phyloP scores from a whole-genome alignment of 371 early-diverging fungal genomes.

The Actinomortierella wolfii region DNA sequence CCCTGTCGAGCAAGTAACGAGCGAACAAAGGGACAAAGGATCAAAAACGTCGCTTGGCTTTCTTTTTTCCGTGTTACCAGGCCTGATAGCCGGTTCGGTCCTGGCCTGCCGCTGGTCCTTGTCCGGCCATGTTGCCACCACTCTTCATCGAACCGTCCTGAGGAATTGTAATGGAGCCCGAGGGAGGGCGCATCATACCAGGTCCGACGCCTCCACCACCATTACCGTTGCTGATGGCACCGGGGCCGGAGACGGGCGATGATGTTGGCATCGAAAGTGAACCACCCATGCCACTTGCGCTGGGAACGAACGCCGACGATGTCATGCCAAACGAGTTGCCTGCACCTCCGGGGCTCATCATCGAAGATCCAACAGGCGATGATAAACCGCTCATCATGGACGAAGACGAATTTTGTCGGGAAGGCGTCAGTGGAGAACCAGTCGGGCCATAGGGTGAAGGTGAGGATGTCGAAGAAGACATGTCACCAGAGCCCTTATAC shows the following conservation, averaged over 20 bases:
- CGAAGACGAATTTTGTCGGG: constrained; percentile 16
- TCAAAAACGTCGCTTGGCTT: background rate
- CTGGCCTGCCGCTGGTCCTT: too few relatives aligned
- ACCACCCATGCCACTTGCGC: constrained; percentile 8
- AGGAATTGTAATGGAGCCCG: constrained; percentile 16
- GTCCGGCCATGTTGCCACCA: too few relatives aligned
- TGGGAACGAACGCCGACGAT: constrained; percentile 19
- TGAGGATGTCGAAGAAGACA: too few relatives aligned
- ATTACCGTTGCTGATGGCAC: background rate
- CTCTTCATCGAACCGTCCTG: constrained; percentile 27
- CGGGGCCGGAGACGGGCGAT: background rate
- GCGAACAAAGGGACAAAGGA: background rate
- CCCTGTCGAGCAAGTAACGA: background rate
- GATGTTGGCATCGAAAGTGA: constrained; percentile 4
- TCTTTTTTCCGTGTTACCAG: background rate
- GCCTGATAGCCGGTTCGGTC: background rate
- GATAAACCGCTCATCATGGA: constrained; percentile 40
- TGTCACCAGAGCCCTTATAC: constrained; percentile 13
- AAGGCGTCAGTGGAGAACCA: constrained; percentile 10
- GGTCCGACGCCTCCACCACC: background rate
- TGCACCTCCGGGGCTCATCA: constrained; percentile 28
- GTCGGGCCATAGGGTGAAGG: constrained; percentile 14
- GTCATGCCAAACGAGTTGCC: constrained; percentile 23
- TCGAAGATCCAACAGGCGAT: constrained; percentile 32
- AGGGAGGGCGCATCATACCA: constrained; percentile 19